Base-by-base conservation (phyloP, 345 rosid genomes). In the Boechera stricta region DNA sequence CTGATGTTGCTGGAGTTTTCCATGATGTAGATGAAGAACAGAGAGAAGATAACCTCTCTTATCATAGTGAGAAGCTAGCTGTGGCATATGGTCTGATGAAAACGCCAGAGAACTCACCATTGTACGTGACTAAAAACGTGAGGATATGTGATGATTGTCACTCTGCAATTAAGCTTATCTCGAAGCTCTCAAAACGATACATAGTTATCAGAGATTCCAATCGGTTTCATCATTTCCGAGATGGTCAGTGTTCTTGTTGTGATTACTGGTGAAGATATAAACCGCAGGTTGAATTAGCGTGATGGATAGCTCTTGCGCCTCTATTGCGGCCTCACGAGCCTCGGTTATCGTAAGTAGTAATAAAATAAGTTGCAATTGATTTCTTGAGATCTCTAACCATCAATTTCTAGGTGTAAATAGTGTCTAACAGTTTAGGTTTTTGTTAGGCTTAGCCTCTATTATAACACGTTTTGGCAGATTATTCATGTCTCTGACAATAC, bases 91-190 rank as follows among this genome's bases (percentile, higher is more conserved):
- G 93, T 53, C 82, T 91, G 35, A 71, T 94, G 85, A 89, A 86
- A 81, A 75, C 84, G 12, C 93, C 94, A 4, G 56, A 84, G 45
- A 83, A 72, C 57, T 89, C 89, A 69, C 86, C 93, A 7, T 79
- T 94, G 64, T 67, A 80, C 24, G 88, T 91, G 56, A 84, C 84
- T 53, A 90, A 90, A 82, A 94, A 81, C 68, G 82, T 91, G 48
- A 90, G 97, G 83, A 89, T 92, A 62, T 91, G 97, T 69, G 91
- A 86, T 71, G 98, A 94, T 76, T 94, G 97, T 86, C 96, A 91
- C 79, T 82, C 87, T 67, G 95, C 97, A 31, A 87, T 87, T 36
- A 90, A 85, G 74, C 84, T 90, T 66, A 86, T 91, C 70, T 86
- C 98, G 1, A 88, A 77, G 78, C 64, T 86, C 53, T 82, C 85